Conservation (phyloP, 2,329 filamentous ascomycete genomes). For the Calcarisporium arbuscula region DNA sequence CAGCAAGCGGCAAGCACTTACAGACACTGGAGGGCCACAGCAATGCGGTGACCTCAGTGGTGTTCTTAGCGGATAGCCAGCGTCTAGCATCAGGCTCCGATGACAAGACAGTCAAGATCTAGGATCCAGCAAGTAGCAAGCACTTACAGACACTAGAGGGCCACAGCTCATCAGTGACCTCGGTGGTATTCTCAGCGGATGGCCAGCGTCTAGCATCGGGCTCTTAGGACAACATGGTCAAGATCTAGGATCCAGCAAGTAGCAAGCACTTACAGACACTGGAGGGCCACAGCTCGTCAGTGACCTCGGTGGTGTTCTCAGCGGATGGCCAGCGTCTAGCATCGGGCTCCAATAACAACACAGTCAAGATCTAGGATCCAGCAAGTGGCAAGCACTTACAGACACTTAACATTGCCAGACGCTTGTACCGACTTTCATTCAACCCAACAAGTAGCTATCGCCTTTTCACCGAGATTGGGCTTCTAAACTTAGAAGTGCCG, state of each 20-base stretch:
- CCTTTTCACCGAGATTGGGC: background rate
- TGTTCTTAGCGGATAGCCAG: background rate
- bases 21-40: constrained; percentile 11
- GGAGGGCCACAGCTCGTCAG: background rate
- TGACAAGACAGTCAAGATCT: background rate
- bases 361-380: background rate
- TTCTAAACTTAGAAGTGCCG: background rate
- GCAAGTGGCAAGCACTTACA: background rate
- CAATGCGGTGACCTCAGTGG: constrained; percentile 2
- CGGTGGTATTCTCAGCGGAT: background rate
- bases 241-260: background rate
- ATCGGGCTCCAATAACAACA: background rate
- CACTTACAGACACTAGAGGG: background rate
- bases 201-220: background rate
- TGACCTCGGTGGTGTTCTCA: background rate
- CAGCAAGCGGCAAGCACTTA: constrained; percentile 6
- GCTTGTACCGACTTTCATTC: background rate
- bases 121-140: background rate
- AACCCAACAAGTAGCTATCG: background rate
- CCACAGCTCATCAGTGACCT: background rate
- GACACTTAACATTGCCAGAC: no score
- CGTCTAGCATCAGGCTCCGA: background rate
- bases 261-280: background rate
- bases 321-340: background rate
- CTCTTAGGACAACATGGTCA: background rate